phyloP scores from a whole-genome alignment of 768 basidiomycete genomes.

The Pholiota molesta region DNA sequence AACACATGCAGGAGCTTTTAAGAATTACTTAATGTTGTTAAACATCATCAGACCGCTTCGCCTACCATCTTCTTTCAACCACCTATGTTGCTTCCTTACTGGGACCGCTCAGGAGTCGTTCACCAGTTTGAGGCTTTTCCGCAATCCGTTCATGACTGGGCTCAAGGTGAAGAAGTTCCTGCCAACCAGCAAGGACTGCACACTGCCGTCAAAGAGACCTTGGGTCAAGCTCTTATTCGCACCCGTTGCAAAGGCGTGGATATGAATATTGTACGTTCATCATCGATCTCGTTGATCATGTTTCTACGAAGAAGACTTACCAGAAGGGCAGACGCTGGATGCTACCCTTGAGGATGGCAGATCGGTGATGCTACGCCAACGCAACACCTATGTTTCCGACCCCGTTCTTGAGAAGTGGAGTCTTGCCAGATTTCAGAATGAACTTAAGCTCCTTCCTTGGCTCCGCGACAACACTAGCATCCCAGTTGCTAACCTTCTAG shows the following conservation, averaged over 20 bases:
- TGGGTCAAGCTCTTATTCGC: neutral
- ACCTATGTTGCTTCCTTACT: neutral
- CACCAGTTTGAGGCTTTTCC: neutral
- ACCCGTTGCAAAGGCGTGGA: neutral
- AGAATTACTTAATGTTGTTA: too few relatives aligned
- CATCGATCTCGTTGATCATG: neutral
- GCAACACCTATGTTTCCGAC: neutral
- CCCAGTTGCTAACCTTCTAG: neutral
- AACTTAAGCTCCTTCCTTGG: neutral
- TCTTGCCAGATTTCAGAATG: neutral
- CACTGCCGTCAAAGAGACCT: neutral
- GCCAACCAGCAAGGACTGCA: neutral
- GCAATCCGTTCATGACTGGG: neutral
- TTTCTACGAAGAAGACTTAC: neutral
- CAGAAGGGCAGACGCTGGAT: neutral
- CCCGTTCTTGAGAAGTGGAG: neutral
- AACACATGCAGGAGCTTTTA: too few relatives aligned
- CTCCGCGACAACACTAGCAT: neutral
- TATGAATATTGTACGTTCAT: neutral
- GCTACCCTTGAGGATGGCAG: neutral
- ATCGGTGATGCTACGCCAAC: neutral
- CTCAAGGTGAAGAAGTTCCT: neutral
- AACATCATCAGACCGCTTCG: too few relatives aligned
- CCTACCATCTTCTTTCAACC: neutral
- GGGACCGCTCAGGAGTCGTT: neutral